Conservation (phyloP, 768 basidiomycete species). For the Panaeolus papilionaceus region DNA sequence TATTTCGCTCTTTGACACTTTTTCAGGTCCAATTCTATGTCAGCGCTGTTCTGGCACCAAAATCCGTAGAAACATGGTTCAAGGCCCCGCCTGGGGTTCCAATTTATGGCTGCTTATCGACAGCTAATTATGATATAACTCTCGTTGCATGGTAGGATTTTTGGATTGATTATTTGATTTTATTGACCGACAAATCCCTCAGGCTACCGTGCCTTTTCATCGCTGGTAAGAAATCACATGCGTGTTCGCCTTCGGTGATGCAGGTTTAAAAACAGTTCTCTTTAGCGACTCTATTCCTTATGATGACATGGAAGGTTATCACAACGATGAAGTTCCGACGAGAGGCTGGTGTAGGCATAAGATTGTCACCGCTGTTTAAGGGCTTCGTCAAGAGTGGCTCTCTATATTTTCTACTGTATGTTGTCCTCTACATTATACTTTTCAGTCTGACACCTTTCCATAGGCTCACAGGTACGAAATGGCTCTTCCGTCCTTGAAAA, state of each 20-base stretch:
- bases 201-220: constrained; percentile 4
- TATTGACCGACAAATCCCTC: background rate
- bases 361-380: background rate
- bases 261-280: background rate
- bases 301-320: background rate
- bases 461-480: background rate
- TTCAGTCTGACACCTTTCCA: background rate
- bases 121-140: background rate
- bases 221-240: background rate
- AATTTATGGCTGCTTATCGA: background rate
- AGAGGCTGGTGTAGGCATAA: background rate
- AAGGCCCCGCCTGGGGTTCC: background rate
- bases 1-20: background rate
- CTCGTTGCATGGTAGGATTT: background rate
- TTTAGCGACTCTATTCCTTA: background rate
- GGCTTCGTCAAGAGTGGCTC: background rate
- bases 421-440: background rate
- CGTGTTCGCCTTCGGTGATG: background rate
- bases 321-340: background rate
- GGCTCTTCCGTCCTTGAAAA: background rate
- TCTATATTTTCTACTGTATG: background rate
- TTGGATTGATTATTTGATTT: background rate
- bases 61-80: background rate
- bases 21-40: background rate
- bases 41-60: background rate